phyloP scores from a whole-genome alignment of 768 basidiomycete genomes.

The Trametes gibbosa region DNA sequence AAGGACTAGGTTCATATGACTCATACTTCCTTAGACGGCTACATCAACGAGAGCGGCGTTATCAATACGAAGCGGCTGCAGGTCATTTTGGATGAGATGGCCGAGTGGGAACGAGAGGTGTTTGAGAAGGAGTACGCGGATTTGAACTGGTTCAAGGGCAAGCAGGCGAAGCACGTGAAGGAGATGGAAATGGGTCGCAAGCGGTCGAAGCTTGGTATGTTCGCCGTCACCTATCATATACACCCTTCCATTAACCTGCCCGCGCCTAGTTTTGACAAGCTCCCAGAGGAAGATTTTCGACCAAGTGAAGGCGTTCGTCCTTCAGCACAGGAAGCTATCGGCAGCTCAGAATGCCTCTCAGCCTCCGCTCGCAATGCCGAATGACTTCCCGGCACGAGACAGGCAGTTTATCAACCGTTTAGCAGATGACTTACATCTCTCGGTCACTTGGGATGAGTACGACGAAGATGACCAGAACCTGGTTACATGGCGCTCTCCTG shows the following conservation, averaged over 20 bases:
- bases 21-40: conserved; percentile 63
- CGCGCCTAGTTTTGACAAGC: conserved; percentile 57
- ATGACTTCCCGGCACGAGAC: conserved; percentile 78
- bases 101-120: conserved; percentile 80
- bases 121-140: conserved; percentile 93
- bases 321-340: conserved; percentile 39
- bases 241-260: neutral
- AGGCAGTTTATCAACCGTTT: conserved; percentile 75
- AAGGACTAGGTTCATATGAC: neutral
- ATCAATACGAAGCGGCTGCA: conserved; percentile 83
- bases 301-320: conserved; percentile 72
- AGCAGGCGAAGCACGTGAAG: conserved; percentile 72
- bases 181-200: conserved; percentile 61
- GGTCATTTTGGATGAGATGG: conserved; percentile 85
- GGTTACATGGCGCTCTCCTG: conserved; percentile 65
- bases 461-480: conserved; percentile 80
- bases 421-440: conserved; percentile 73
- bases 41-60: conserved; percentile 85
- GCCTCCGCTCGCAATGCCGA: conserved; percentile 62
- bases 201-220: conserved; percentile 61
- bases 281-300: conserved; percentile 79
- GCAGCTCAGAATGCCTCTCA: conserved; percentile 13
- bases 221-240: neutral
- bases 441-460: conserved; percentile 90
- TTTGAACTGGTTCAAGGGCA: conserved; percentile 90